Evolutionary conservation across 2,329 filamentous ascomycete species (phyloP).

Genomic region (Epichloe brachyelytri): DNA sequence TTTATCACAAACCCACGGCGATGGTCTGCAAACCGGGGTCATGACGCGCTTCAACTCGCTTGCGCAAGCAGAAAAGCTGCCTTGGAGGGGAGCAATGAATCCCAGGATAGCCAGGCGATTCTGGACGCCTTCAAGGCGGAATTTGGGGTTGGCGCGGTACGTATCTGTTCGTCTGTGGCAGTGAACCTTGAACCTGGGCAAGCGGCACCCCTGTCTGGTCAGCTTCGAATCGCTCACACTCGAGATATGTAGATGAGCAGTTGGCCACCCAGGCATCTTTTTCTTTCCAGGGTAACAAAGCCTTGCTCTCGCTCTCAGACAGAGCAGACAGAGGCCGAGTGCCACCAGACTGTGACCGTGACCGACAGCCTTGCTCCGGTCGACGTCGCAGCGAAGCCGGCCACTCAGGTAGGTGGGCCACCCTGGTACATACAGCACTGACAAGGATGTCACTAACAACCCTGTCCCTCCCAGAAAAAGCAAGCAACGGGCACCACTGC

Average conservation of each 20-base stretch:
- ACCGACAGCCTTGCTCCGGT: neutral
- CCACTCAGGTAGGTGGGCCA: constrained; percentile 2
- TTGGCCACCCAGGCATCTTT: neutral
- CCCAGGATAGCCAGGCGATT: constrained; percentile 32
- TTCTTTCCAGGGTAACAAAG: neutral
- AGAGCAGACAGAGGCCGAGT: neutral
- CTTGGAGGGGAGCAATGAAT: constrained; percentile 21
- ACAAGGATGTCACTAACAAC: constrained; percentile 3
- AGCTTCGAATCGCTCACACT: neutral
- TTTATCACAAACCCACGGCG: constrained; percentile 1
- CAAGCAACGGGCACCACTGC: constrained; percentile 1
- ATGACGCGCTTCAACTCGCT: constrained; percentile 20
- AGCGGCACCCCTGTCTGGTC: neutral
- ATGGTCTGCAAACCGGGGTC: constrained; percentile 9
- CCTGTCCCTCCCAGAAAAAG: constrained; percentile 2
- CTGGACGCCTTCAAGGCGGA: constrained; percentile 24
- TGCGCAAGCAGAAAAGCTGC: constrained; percentile 13
- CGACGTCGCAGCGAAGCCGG: neutral
- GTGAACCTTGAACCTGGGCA: neutral
- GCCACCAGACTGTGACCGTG: too few relatives aligned
- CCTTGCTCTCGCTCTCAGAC: too few relatives aligned
- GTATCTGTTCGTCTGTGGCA: constrained; percentile 11
- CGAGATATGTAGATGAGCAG: constrained; percentile 4
- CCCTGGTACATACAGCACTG: neutral
- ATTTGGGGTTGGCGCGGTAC: constrained; percentile 27